Conservation (phyloP, 1,284 basidiomycete species). For the Sporisorium scitamineum region DNA sequence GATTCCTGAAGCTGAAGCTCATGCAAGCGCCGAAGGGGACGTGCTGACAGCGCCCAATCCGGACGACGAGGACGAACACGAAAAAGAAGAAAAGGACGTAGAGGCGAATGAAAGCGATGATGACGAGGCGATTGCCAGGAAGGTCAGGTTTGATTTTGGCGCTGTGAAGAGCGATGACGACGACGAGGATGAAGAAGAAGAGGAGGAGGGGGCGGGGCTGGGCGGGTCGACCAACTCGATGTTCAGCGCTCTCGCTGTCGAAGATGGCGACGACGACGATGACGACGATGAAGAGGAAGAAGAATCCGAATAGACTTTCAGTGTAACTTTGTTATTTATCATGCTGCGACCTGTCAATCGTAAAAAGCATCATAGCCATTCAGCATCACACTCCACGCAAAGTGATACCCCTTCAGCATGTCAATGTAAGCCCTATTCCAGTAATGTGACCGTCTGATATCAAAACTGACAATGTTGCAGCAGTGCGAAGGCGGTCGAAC, state of each 20-base stretch:
- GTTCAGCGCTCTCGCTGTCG: slow-evolving; percentile 46
- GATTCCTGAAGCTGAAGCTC: slow-evolving; percentile 18
- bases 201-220: slow-evolving; percentile 2
- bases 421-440: too few relatives aligned
- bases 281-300: slow-evolving; percentile 24
- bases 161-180: slow-evolving; percentile 15
- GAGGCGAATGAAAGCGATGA: slow-evolving; percentile 14
- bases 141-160: slow-evolving; percentile 39
- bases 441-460: too few relatives aligned
- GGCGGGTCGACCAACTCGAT: slow-evolving; percentile 21
- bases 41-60: slow-evolving; percentile 34
- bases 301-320: slow-evolving; percentile 4
- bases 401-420: background rate
- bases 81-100: slow-evolving; percentile 24
- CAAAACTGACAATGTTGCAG: background rate
- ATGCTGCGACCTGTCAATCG: background rate
- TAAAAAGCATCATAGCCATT: background rate
- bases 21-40: slow-evolving; percentile 6
- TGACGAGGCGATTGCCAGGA: slow-evolving; percentile 25
- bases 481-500: background rate
- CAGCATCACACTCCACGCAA: background rate
- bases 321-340: background rate
- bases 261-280: slow-evolving; percentile 35
- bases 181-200: slow-evolving; percentile 19
- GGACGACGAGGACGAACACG: slow-evolving; percentile 35